Evolutionary conservation across 2,329 filamentous ascomycete genomes (phyloP).

Genomic region (Penicillium vulpinum): DNA sequence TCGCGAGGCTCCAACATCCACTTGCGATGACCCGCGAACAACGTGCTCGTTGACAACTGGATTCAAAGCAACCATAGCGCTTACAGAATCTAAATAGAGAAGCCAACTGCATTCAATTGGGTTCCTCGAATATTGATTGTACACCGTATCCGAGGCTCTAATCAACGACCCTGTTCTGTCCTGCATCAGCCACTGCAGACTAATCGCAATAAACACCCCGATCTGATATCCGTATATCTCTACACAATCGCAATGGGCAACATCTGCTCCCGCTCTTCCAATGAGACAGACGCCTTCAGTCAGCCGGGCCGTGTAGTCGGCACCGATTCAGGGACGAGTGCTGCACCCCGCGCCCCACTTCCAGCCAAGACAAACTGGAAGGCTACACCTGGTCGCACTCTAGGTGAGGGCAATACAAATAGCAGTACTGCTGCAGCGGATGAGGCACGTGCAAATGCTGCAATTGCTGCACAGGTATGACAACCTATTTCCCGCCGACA

Average conservation of each 20-base stretch:
- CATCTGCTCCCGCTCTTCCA: constrained; percentile 72
- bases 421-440: constrained; percentile 16
- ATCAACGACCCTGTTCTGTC: not conserved
- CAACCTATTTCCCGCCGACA: not conserved
- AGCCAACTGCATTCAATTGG: not conserved
- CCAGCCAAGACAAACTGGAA: constrained; percentile 45
- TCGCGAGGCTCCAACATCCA: constrained; percentile 1
- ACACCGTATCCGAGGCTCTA: not conserved
- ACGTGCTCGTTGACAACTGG: not conserved
- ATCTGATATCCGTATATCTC: constrained; percentile 7
- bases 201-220: constrained; percentile 2
- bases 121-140: no score
- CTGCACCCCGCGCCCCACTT: constrained; percentile 53
- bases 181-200: not conserved
- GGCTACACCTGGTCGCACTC: constrained; percentile 58
- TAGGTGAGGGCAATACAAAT: constrained; percentile 56
- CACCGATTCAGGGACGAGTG: constrained; percentile 50
- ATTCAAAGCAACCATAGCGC: not conserved
- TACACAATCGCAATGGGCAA: constrained; percentile 68
- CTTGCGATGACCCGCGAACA: not conserved
- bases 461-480: constrained; percentile 79
- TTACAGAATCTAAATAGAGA: no score
- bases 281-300: constrained; percentile 63
- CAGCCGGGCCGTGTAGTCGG: constrained; percentile 72
- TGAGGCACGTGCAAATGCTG: constrained; percentile 72